Percentiles rank a stretch among this genome's conserved stretches.
These are phyloP conservation scores for Cladosporium sp. DNA, from an alignment of 2,329 filamentous ascomycete species.

Conservation along the genomic window DNA sequence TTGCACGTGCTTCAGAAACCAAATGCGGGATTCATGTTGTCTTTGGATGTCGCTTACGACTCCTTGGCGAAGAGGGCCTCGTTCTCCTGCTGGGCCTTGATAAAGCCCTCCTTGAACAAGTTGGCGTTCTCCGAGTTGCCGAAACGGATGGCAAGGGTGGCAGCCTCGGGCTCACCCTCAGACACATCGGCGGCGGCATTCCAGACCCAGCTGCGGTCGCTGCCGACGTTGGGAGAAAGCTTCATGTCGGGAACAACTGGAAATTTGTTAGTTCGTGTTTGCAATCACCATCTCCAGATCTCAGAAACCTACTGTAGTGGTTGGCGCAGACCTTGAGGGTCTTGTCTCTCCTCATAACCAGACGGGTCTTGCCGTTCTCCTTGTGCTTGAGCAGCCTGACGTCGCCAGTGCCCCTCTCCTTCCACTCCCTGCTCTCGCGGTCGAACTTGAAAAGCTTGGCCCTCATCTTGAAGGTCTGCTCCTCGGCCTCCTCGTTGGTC, in stretches of 20 bases:
- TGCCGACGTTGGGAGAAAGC: slow-evolving; percentile 95
- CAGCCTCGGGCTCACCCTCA: slow-evolving; percentile 94
- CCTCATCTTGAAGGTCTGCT: slow-evolving; percentile 98
- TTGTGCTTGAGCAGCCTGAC: slow-evolving; percentile 97
- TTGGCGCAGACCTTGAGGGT: slow-evolving; percentile 99
- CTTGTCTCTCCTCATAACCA: slow-evolving; percentile 99
- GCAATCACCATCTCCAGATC: not conserved
- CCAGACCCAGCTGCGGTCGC: slow-evolving; percentile 99
- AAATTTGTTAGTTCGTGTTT: slow-evolving; percentile 29
- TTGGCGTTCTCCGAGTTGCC: slow-evolving; percentile 98
- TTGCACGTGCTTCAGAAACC: not conserved
- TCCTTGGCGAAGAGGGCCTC: slow-evolving; percentile 70
- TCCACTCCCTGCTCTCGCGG: slow-evolving; percentile 90
- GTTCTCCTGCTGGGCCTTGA: slow-evolving; percentile 96
- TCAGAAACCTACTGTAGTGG: slow-evolving; percentile 79
- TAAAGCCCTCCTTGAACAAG: slow-evolving; percentile 94
- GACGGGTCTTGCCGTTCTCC: slow-evolving; percentile 94
- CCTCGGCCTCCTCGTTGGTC: slow-evolving; percentile 97
- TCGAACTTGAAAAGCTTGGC: slow-evolving; percentile 99
- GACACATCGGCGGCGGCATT: slow-evolving; percentile 96
- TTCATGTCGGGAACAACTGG: slow-evolving; percentile 97
- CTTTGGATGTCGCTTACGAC: slow-evolving; percentile 13
- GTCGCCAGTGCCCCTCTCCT: slow-evolving; percentile 97
- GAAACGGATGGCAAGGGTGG: slow-evolving; percentile 94
- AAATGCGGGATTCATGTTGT: slow-evolving; percentile 2